These are phyloP conservation scores for Schwanniomyces vanrijiae DNA, from an alignment of 805 yeast species.

Conservation along the genomic window DNA sequence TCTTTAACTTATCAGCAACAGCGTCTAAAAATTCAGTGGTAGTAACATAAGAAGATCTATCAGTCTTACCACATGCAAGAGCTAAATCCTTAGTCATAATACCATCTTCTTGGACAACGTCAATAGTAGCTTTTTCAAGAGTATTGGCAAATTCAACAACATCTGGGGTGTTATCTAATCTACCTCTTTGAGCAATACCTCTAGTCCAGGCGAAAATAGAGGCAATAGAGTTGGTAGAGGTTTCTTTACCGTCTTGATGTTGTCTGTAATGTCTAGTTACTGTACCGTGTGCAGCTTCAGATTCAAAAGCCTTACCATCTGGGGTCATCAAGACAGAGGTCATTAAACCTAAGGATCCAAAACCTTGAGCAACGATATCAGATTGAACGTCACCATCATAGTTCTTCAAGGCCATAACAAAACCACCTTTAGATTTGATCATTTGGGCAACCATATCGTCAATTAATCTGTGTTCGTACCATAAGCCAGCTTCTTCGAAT, in stretches of 20 bases:
- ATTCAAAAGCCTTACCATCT: constrained; percentile 82
- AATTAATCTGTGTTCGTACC: constrained; percentile 79
- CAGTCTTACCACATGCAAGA: constrained; percentile 62
- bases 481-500: constrained; percentile 61
- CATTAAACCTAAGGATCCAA: constrained; percentile 82
- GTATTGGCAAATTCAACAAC: constrained; percentile 65
- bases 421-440: constrained; percentile 84
- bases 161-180: constrained; percentile 68
- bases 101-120: constrained; percentile 72
- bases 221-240: constrained; percentile 83
- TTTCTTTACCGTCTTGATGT: constrained; percentile 78
- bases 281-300: constrained; percentile 87
- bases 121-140: constrained; percentile 66
- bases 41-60: constrained; percentile 63
- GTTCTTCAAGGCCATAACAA: constrained; percentile 76
- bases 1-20: constrained; percentile 59
- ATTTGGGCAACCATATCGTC: constrained; percentile 91
- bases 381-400: constrained; percentile 87
- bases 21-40: constrained; percentile 79
- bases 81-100: constrained; percentile 85
- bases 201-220: constrained; percentile 87
- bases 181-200: constrained; percentile 81
- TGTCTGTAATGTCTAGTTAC: constrained; percentile 85
- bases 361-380: constrained; percentile 85
- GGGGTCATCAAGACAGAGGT: constrained; percentile 81